A percentile compares a stretch with the other conserved stretches of the same genome.
phyloP scores from a whole-genome alignment of 306 rosid species.

The Alnus rubra region DNA sequence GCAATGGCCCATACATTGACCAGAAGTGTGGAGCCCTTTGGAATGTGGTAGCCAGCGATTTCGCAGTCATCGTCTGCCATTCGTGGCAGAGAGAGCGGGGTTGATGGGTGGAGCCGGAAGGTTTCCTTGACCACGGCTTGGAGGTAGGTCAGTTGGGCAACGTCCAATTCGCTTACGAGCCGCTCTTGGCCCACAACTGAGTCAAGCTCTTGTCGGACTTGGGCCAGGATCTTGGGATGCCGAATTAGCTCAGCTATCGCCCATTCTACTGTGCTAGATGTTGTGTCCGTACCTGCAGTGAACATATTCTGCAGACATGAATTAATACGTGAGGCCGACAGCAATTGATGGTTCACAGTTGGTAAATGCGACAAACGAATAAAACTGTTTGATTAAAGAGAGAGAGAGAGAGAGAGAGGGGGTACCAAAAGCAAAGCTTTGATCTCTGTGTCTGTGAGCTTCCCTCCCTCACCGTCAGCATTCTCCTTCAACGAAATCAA shows the following conservation, averaged over 20 bases:
- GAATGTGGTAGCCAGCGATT: slow-evolving; percentile 60
- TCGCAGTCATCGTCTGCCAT: slow-evolving; percentile 51
- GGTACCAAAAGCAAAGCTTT: slow-evolving; percentile 72
- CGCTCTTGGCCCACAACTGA: slow-evolving; percentile 54
- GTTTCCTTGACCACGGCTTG: slow-evolving; percentile 84
- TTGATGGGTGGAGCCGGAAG: slow-evolving; percentile 82
- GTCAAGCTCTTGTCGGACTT: slow-evolving; percentile 62
- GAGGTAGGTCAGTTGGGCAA: slow-evolving; percentile 53
- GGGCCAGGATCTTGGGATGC: slow-evolving; percentile 46
- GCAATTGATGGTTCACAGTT: too few species aligned
- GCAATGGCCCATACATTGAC: slow-evolving; percentile 83
- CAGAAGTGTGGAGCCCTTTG: slow-evolving; percentile 68
- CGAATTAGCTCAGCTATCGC: slow-evolving; percentile 60
- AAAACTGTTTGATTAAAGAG: too few species aligned
- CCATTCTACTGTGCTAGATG: slow-evolving; percentile 89
- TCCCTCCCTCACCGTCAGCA: slow-evolving; percentile 39
- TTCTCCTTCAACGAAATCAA: slow-evolving; percentile 49
- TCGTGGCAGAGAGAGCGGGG: slow-evolving; percentile 83
- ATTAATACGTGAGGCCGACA: too few species aligned
- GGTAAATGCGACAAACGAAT: too few species aligned
- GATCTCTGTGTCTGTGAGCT: slow-evolving; percentile 59
- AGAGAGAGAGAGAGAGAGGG: background rate
- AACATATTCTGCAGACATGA: slow-evolving; percentile 53
- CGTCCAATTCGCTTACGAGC: slow-evolving; percentile 51
- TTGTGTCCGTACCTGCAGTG: slow-evolving; percentile 71